Evolutionary conservation across 2,329 filamentous ascomycete genomes (phyloP).

Genomic region (Beauveria pseudobassiana): DNA sequence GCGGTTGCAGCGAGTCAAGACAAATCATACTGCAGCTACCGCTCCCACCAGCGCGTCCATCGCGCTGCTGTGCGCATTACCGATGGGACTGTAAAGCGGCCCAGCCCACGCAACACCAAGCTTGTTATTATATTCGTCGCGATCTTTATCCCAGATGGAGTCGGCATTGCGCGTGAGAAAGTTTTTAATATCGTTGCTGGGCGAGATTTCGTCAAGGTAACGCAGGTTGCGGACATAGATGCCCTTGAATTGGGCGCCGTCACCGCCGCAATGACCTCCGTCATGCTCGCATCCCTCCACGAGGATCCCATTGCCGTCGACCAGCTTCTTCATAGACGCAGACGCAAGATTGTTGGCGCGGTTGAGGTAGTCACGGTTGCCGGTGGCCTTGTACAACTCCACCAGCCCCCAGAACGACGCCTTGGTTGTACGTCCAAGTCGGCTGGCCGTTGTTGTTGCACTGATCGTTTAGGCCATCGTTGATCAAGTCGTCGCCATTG

Average conservation of each 20-base stretch:
- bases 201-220: slow-evolving; percentile 45
- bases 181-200: slow-evolving; percentile 38
- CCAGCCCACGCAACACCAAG: slow-evolving; percentile 61
- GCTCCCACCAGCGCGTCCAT: slow-evolving; percentile 62
- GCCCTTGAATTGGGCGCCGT: slow-evolving; percentile 64
- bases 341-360: slow-evolving; percentile 42
- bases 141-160: slow-evolving; percentile 55
- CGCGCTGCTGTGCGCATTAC: slow-evolving; percentile 56
- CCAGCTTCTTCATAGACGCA: slow-evolving; percentile 40
- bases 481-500: slow-evolving; percentile 41
- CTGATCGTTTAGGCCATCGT: slow-evolving; percentile 42
- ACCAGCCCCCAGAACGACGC: slow-evolving; percentile 47
- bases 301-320: slow-evolving; percentile 39
- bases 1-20: background rate
- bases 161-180: slow-evolving; percentile 57
- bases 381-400: slow-evolving; percentile 40
- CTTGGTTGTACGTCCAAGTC: slow-evolving; percentile 52
- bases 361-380: slow-evolving; percentile 32
- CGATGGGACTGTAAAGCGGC: slow-evolving; percentile 43
- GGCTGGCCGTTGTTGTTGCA: slow-evolving; percentile 45
- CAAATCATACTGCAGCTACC: slow-evolving; percentile 28
- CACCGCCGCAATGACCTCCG: slow-evolving; percentile 32
- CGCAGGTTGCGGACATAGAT: slow-evolving; percentile 59
- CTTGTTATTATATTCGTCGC: slow-evolving; percentile 35
- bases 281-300: slow-evolving; percentile 28